Percentiles rank a stretch among this genome's conserved stretches.
phyloP scores from a whole-genome alignment of 306 rosid genomes.

The Quercus glauca region DNA sequence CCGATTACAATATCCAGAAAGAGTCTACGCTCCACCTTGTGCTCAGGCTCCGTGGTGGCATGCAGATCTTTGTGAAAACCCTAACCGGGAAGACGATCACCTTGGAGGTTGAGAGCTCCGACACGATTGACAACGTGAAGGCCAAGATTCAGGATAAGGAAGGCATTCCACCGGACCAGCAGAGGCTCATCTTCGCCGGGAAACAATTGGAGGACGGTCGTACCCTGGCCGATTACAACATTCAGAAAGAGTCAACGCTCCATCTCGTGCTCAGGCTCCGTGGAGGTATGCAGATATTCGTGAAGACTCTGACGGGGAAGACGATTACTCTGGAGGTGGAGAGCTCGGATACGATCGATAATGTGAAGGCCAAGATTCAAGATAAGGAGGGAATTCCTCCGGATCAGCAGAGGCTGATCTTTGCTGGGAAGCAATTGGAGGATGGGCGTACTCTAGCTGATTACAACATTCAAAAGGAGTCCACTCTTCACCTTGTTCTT shows the following conservation, averaged over 20 bases:
- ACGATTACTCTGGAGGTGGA: conserved; percentile 42
- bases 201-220: conserved; percentile 43
- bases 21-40: conserved; percentile 35
- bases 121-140: conserved; percentile 40
- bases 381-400: conserved; percentile 45
- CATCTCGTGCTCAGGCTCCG: conserved; percentile 39
- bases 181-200: conserved; percentile 38
- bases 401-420: conserved; percentile 45
- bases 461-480: conserved; percentile 53
- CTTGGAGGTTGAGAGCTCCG: conserved; percentile 39
- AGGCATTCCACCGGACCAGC: conserved; percentile 42
- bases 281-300: conserved; percentile 41
- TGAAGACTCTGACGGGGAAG: conserved; percentile 39
- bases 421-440: conserved; percentile 48
- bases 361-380: conserved; percentile 38
- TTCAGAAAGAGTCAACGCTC: conserved; percentile 38
- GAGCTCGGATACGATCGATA: conserved; percentile 33
- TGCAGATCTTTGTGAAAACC: conserved; percentile 47
- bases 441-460: conserved; percentile 46
- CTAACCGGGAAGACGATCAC: conserved; percentile 42
- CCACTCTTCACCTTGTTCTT: conserved; percentile 33
- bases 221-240: conserved; percentile 41
- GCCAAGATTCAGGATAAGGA: conserved; percentile 52
- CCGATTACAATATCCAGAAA: conserved; percentile 48
- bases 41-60: conserved; percentile 28